Base-by-base conservation (phyloP, 2,329 filamentous ascomycete genomes). In the Dactylellina haptotyla region DNA sequence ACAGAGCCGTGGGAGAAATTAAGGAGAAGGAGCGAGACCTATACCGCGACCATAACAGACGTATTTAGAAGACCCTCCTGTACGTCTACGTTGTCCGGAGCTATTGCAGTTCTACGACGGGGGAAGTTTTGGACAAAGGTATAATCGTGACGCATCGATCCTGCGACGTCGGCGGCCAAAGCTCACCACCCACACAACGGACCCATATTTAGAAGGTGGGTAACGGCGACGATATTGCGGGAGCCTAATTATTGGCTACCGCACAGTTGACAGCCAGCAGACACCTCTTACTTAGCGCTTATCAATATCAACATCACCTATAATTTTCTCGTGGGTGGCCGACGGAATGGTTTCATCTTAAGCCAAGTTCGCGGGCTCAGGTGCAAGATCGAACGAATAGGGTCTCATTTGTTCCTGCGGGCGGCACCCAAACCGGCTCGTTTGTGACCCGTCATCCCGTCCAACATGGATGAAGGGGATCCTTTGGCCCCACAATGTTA, bases 131-230 rank as follows among this genome's bases (percentile, higher is more conserved):
- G 32, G 41, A n/a, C n/a, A 18, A 56, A 23, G 16, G 18, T 16
- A 12, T 26, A 23, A 26, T 23, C 51, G 1, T 1, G 20, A 20
- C 23, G 26, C 28, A 3, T 9, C 12, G n/a, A 23, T 16, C 3
- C 5, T 25, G 25, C 16, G 18, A 56, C 23, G 30, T 56, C 51
- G 32, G n/a, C 14, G 8, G 4, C 20, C 18, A 6, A 30, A 2
- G 16, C 10, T 1, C 6, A 20, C 10, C 32, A n/a, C 8, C 30
- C 16, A 16, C 34, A 39, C n/a, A n/a, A n/a, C n/a, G n/a, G n/a
- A n/a, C n/a, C 48, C 28, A 25, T 56, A 56, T 39, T 56, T 56
- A 56, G 51, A 56, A 51, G 51, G 51, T 26, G 51, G 51, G 51
- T n/a, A 30, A 9, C 8, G 3, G 23, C 26, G 8, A 3, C 28